Evolutionary conservation across 1,139 yeast species (phyloP).

Genomic region (Geotrichum klebahnii): DNA sequence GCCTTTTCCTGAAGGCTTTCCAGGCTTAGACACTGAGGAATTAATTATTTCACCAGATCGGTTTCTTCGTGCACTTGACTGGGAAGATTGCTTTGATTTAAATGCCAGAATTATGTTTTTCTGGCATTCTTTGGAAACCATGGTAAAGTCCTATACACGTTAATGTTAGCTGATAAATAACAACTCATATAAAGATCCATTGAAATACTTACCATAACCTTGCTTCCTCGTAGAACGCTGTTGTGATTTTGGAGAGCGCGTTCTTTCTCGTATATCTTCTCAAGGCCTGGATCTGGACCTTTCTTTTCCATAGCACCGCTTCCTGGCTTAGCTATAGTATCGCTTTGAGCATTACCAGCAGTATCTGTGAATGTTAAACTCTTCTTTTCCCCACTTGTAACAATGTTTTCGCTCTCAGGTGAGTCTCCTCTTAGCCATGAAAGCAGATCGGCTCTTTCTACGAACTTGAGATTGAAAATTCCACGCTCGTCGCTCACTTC

Average conservation of each 20-base stretch:
- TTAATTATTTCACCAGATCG: not conserved
- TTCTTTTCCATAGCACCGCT: slow-evolving; percentile 1
- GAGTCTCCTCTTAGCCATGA: slow-evolving; percentile 74
- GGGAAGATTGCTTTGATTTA: slow-evolving; percentile 11
- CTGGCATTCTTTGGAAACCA: slow-evolving; percentile 20
- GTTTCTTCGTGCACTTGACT: slow-evolving; percentile 5
- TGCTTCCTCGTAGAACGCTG: slow-evolving; percentile 72
- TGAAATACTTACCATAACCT: slow-evolving; percentile 42
- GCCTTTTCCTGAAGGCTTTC: slow-evolving; percentile 22
- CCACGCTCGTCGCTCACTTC: slow-evolving; percentile 62
- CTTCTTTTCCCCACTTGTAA: slow-evolving; percentile 6
- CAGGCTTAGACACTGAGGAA: not conserved
- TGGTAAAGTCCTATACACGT: slow-evolving; percentile 15
- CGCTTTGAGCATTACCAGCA: slow-evolving; percentile 25
- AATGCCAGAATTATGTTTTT: slow-evolving; percentile 17
- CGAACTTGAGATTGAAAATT: slow-evolving; percentile 70
- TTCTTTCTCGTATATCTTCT: slow-evolving; percentile 55
- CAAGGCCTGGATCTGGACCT: slow-evolving; percentile 48
- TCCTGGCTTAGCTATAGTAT: not conserved
- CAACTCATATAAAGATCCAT: not conserved
- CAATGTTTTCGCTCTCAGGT: slow-evolving; percentile 48
- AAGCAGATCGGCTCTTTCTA: slow-evolving; percentile 79
- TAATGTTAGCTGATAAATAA: not conserved
- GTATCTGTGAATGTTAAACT: slow-evolving; percentile 29
- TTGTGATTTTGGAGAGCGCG: slow-evolving; percentile 72